Conservation (phyloP, 1,284 basidiomycete species). For the Boletellus deceptivus region DNA sequence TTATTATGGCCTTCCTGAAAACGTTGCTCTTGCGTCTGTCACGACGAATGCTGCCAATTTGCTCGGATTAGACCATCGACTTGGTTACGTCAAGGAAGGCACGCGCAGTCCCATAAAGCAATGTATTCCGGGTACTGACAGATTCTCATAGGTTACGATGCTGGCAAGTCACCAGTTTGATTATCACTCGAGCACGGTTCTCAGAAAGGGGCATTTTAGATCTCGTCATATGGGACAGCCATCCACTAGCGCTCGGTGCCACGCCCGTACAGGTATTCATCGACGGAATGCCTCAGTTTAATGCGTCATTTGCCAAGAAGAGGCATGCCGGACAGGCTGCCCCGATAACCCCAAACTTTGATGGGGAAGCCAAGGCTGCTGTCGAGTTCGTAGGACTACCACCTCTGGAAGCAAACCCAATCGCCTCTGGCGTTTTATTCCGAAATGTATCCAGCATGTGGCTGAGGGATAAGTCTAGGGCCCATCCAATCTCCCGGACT, state of each 20-base stretch:
- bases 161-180: slow-evolving; percentile 20
- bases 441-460: slow-evolving; percentile 39
- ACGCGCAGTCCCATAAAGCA: neutral
- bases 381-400: slow-evolving; percentile 65
- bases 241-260: slow-evolving; percentile 73
- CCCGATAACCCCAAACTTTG: slow-evolving; percentile 62
- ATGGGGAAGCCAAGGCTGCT: slow-evolving; percentile 53
- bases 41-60: slow-evolving; percentile 61
- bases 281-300: slow-evolving; percentile 63
- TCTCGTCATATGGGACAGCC: slow-evolving; percentile 87
- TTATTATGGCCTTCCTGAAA: slow-evolving; percentile 50
- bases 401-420: slow-evolving; percentile 44
- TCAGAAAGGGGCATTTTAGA: slow-evolving; percentile 42
- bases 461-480: slow-evolving; percentile 22
- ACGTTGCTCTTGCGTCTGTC: slow-evolving; percentile 54
- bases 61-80: slow-evolving; percentile 63
- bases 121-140: neutral
- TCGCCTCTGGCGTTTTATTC: slow-evolving; percentile 38
- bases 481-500: slow-evolving; percentile 19
- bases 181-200: neutral
- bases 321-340: slow-evolving; percentile 45
- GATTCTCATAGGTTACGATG: slow-evolving; percentile 31
- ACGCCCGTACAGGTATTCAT: slow-evolving; percentile 72
- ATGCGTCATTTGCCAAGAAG: slow-evolving; percentile 44
- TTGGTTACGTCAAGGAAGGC: slow-evolving; percentile 61